Evolutionary conservation across 2,329 filamentous ascomycete genomes (phyloP).

Genomic region (Botrytis deweyae): DNA sequence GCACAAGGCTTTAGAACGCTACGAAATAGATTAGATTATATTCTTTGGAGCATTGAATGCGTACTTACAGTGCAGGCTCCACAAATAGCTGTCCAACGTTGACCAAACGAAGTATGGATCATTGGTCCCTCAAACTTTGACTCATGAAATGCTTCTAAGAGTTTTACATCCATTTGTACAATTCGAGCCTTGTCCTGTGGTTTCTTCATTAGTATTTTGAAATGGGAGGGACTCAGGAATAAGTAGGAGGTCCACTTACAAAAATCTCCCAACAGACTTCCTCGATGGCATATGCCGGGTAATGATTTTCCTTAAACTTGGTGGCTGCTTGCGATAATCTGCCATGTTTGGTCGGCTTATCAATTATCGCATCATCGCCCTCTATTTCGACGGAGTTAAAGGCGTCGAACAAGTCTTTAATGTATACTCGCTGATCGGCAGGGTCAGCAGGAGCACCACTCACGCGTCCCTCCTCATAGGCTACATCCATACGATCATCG

Average conservation of each 20-base stretch:
- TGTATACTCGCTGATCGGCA: background rate
- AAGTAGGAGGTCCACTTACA: constrained; percentile 22
- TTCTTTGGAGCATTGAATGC: background rate
- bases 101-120: constrained; percentile 18
- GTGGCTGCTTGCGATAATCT: constrained; percentile 27
- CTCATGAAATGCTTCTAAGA: constrained; percentile 24
- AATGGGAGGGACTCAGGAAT: too few species aligned
- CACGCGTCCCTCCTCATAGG: background rate
- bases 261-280: constrained; percentile 29
- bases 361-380: constrained; percentile 23
- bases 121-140: constrained; percentile 21
- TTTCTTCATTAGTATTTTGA: background rate
- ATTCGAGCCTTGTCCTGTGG: constrained; percentile 20
- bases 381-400: constrained; percentile 22
- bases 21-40: background rate
- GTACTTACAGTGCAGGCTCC: constrained; percentile 25
- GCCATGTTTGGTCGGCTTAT: constrained; percentile 30
- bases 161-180: constrained; percentile 20
- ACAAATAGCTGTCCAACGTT: constrained; percentile 26
- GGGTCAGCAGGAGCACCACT: background rate
- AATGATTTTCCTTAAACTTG: constrained; percentile 22
- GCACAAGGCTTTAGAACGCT: constrained; percentile 31
- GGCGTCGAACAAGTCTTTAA: constrained; percentile 25
- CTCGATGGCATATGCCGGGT: constrained; percentile 23
- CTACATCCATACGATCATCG: background rate